A percentile compares a stretch with the other conserved stretches of the same genome.
Evolutionary conservation across 805 yeast species (phyloP).

Genomic region (Kodamaea restingae): DNA sequence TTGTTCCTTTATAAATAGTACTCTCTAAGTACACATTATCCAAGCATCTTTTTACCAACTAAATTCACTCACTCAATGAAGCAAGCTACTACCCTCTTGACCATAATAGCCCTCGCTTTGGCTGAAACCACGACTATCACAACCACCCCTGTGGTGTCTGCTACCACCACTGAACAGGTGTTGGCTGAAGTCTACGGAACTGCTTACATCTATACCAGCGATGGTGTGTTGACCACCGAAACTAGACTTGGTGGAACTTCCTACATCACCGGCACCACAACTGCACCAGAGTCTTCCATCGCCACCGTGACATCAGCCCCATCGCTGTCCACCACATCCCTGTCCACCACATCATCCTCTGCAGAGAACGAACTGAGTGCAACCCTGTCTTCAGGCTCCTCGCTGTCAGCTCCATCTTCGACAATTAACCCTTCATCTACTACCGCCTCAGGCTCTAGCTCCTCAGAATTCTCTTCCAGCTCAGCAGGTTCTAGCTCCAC

Average conservation of each 20-base stretch:
- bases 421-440: slow-evolving; percentile 3
- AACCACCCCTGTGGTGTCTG: slow-evolving; percentile 25
- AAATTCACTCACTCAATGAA: slow-evolving; percentile 5
- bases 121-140: slow-evolving; percentile 21
- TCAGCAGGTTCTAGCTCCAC: background rate
- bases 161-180: slow-evolving; percentile 26
- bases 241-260: slow-evolving; percentile 18
- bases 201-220: slow-evolving; percentile 28
- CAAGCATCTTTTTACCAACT: background rate
- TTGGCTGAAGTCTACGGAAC: slow-evolving; percentile 25
- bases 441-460: background rate
- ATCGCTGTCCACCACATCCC: slow-evolving; percentile 1
- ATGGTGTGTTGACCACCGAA: slow-evolving; percentile 29
- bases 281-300: slow-evolving; percentile 8
- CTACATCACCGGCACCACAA: slow-evolving; percentile 7
- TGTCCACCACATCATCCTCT: background rate
- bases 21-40: no score
- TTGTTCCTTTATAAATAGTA: background rate
- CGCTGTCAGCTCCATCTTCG: background rate
- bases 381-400: background rate
- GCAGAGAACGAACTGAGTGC: background rate
- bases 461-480: no score
- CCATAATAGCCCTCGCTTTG: slow-evolving; percentile 7
- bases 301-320: slow-evolving; percentile 6
- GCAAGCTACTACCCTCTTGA: slow-evolving; percentile 6